Evolutionary conservation across 1,284 basidiomycete genomes (phyloP).

Genomic region (Melanopsichium pennsylvanicum): DNA sequence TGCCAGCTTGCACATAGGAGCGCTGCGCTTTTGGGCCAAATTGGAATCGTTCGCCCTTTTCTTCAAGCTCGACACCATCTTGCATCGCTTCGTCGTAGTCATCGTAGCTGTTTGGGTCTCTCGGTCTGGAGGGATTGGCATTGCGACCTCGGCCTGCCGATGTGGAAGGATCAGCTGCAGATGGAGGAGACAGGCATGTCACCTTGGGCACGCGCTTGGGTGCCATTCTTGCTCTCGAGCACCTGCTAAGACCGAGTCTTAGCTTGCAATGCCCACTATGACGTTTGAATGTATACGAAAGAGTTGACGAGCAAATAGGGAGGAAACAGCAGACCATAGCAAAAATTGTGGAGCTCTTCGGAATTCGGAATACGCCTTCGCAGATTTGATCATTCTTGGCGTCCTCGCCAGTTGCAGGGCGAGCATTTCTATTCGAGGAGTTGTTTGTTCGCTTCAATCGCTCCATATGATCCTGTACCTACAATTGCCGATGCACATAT

Average conservation of each 20-base stretch:
- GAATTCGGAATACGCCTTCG: not conserved
- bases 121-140: conserved; percentile 19
- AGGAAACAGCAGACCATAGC: not conserved
- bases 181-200: conserved; percentile 16
- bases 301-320: too few species aligned
- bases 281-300: too few species aligned
- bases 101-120: conserved; percentile 30
- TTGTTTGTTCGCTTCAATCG: too few species aligned
- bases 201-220: conserved; percentile 36
- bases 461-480: too few species aligned
- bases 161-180: not conserved
- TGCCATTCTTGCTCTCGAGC: conserved; percentile 11
- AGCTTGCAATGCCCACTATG: too few species aligned
- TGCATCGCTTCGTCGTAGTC: conserved; percentile 52
- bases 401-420: not conserved
- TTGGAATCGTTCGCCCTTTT: conserved; percentile 52
- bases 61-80: conserved; percentile 50
- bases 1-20: conserved; percentile 40
- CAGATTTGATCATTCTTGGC: not conserved
- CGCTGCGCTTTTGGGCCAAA: conserved; percentile 48
- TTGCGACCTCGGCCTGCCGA: conserved; percentile 9
- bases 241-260: not conserved
- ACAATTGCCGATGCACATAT: too few species aligned
- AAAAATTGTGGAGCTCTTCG: not conserved
- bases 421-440: too few species aligned